These are phyloP conservation scores for Eutypella sp. DNA, from an alignment of 2,329 filamentous ascomycete species.

Conservation along the genomic window DNA sequence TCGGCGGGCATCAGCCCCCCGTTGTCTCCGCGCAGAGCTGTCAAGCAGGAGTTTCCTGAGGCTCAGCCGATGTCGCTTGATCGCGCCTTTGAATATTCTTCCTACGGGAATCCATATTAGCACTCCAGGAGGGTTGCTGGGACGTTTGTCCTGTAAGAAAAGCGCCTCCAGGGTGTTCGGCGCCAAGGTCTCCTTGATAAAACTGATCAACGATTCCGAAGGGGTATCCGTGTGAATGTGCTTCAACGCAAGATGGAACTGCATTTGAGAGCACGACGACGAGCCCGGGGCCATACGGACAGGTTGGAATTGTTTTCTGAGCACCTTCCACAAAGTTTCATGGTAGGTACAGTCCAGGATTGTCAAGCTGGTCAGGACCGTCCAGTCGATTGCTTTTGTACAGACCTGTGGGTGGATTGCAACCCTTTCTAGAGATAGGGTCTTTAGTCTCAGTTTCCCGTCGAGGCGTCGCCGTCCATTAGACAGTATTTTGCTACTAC, in stretches of 20 bases:
- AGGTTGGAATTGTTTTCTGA: slow-evolving; percentile 58
- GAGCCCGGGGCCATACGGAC: slow-evolving; percentile 25
- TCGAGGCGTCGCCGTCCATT: slow-evolving; percentile 38
- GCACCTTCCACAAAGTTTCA: slow-evolving; percentile 68
- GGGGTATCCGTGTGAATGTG: slow-evolving; percentile 71
- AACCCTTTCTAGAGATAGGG: slow-evolving; percentile 70
- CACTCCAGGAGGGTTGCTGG: slow-evolving; percentile 30
- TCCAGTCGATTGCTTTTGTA: slow-evolving; percentile 69
- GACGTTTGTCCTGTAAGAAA: slow-evolving; percentile 65
- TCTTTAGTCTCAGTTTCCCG: slow-evolving; percentile 61
- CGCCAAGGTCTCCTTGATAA: slow-evolving; percentile 71
- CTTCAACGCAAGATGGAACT: slow-evolving; percentile 63
- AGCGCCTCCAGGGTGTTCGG: slow-evolving; percentile 76
- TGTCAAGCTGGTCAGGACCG: slow-evolving; percentile 63
- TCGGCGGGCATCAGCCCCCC: slow-evolving; percentile 36
- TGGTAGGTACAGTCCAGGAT: slow-evolving; percentile 69
- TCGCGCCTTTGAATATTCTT: slow-evolving; percentile 63
- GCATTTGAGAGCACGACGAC: slow-evolving; percentile 30
- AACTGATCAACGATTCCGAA: slow-evolving; percentile 63
- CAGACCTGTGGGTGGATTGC: slow-evolving; percentile 68
- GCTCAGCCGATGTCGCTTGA: slow-evolving; percentile 66
- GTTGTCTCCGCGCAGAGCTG: slow-evolving; percentile 48
- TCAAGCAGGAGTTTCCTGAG: slow-evolving; percentile 71
- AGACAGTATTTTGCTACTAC: slow-evolving; percentile 3
- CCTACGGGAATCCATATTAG: slow-evolving; percentile 57